Evolutionary conservation across 495 filamentous ascomycete species (phyloP).

Genomic region (Xylona heveae): DNA sequence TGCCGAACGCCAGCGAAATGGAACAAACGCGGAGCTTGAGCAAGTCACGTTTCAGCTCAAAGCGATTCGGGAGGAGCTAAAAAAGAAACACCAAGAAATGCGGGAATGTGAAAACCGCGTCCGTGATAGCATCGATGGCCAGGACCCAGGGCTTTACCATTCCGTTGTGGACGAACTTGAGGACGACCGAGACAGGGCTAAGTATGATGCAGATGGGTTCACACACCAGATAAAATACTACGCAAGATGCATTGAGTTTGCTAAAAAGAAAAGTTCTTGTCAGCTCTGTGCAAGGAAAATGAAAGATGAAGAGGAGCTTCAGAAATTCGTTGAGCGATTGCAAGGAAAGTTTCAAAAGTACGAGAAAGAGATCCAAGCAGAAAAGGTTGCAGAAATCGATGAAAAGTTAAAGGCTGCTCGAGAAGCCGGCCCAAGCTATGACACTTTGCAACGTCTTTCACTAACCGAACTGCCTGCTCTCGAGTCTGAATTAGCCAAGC

Average conservation of each 20-base stretch:
- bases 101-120: constrained; percentile 31
- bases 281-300: constrained; percentile 47
- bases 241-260: constrained; percentile 30
- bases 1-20: constrained; percentile 45
- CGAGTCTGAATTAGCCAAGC: constrained; percentile 33
- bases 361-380: constrained; percentile 33
- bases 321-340: constrained; percentile 37
- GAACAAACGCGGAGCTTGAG: constrained; percentile 46
- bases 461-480: constrained; percentile 49
- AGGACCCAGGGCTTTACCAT: constrained; percentile 27
- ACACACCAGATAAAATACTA: constrained; percentile 43
- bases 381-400: constrained; percentile 29
- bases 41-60: constrained; percentile 62
- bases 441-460: constrained; percentile 46
- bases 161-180: constrained; percentile 32
- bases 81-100: constrained; percentile 40
- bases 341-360: no score
- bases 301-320: constrained; percentile 30
- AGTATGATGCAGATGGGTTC: constrained; percentile 40
- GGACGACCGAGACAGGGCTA: constrained; percentile 32
- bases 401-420: constrained; percentile 33
- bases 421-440: constrained; percentile 41
- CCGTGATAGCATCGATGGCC: constrained; percentile 26
- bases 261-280: constrained; percentile 42
- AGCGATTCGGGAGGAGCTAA: constrained; percentile 33